Conservation (phyloP, 768 basidiomycete species). For the Leccinum rimulosum region DNA sequence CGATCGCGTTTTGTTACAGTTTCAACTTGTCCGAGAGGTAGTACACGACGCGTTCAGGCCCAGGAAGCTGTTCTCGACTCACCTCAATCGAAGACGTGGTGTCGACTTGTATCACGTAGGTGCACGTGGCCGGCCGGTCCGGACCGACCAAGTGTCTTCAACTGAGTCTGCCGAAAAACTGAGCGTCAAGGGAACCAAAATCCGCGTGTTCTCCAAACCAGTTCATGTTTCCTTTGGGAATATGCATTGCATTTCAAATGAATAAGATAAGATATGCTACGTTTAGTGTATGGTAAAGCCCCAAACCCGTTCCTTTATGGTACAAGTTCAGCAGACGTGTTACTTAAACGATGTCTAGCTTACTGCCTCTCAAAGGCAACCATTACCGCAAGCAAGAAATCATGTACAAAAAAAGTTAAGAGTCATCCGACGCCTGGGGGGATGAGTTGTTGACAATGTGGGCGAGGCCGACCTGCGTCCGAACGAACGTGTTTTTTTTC, state of each 20-base stretch:
- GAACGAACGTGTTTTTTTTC: background rate
- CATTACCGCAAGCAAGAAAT: background rate
- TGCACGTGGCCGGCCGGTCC: too few relatives aligned
- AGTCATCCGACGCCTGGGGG: slow-evolving; percentile 12
- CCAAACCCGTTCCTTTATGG: background rate
- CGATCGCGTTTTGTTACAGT: too few relatives aligned
- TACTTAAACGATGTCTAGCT: background rate
- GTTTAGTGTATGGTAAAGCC: background rate
- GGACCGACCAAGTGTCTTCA: too few relatives aligned
- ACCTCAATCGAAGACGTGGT: too few relatives aligned
- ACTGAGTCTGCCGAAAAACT: too few relatives aligned
- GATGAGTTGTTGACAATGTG: slow-evolving; percentile 3
- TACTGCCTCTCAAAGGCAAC: slow-evolving; percentile 17
- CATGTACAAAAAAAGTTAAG: background rate
- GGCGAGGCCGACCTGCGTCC: slow-evolving; percentile 6
- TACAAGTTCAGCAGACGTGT: background rate
- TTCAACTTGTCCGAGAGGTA: too few relatives aligned
- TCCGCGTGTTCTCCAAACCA: too few relatives aligned
- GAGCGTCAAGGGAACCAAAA: too few relatives aligned
- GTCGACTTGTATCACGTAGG: too few relatives aligned
- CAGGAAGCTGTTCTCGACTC: too few relatives aligned
- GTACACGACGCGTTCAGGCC: background rate
- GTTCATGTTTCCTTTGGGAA: too few relatives aligned
- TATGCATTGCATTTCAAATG: background rate
- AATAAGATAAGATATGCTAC: background rate